These are phyloP conservation scores for Hura crepitans DNA, from an alignment of 441 rosid species.

Conservation along the genomic window DNA sequence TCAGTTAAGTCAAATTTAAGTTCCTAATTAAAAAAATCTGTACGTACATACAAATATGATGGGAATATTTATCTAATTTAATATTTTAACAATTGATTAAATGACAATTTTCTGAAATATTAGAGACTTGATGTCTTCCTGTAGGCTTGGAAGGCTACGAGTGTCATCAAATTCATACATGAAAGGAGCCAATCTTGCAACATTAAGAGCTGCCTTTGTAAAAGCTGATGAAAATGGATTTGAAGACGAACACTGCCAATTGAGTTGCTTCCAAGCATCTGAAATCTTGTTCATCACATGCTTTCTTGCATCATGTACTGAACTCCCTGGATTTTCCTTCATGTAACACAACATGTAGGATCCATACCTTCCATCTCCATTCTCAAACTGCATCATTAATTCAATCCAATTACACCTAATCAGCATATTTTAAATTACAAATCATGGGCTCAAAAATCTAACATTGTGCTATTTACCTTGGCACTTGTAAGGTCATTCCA, in stretches of 20 bases:
- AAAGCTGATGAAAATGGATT: conserved; percentile 21
- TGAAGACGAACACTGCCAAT: background rate
- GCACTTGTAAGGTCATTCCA: conserved; percentile 29
- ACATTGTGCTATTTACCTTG: conserved; percentile 10
- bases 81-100: background rate
- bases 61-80: no score
- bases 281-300: conserved; percentile 4
- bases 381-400: background rate
- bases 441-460: no score
- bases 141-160: background rate
- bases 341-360: conserved; percentile 3
- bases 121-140: conserved; percentile 21
- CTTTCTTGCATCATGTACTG: background rate
- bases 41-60: no score
- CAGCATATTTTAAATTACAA: no score
- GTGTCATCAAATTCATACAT: conserved; percentile 21
- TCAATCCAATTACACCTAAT: background rate
- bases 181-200: conserved; percentile 31
- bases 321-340: background rate
- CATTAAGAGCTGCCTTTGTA: conserved; percentile 15
- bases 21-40: no score
- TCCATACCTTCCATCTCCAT: background rate
- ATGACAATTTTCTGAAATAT: background rate
- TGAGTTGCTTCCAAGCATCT: background rate
- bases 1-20: no score